Percentiles rank a stretch among this genome's conserved stretches.
These are phyloP conservation scores for Plantago coronopus DNA, from an alignment of 305 asterid genomes.

Conservation along the genomic window DNA sequence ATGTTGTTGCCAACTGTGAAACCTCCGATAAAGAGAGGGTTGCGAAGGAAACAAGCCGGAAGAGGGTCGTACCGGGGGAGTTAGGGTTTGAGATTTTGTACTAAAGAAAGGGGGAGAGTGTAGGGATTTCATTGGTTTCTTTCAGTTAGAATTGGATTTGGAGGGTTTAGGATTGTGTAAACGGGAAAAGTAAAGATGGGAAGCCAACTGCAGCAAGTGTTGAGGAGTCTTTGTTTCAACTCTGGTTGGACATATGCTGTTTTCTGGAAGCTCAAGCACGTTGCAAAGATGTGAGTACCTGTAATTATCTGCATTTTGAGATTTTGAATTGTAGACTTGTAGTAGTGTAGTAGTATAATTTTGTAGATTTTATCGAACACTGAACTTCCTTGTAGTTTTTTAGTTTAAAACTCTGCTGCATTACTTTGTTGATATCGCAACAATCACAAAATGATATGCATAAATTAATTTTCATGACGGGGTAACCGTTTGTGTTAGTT, in stretches of 20 bases:
- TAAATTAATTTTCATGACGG: neutral
- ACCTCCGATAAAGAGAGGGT: conserved; percentile 91
- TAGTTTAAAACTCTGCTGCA: neutral
- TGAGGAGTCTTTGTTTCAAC: conserved; percentile 71
- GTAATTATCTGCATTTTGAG: conserved; percentile 19
- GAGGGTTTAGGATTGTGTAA: conserved; percentile 32
- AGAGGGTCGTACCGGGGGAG: conserved; percentile 99
- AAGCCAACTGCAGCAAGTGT: conserved; percentile 59
- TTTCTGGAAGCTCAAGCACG: conserved; percentile 89
- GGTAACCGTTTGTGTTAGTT: neutral
- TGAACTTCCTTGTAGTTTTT: neutral
- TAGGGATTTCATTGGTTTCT: conserved; percentile 42
- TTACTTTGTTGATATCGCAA: neutral
- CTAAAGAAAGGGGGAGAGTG: conserved; percentile 28
- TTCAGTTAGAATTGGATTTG: conserved; percentile 39
- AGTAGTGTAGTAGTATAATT: neutral
- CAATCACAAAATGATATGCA: neutral
- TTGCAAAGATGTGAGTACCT: conserved; percentile 70
- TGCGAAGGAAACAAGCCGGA: conserved; percentile 99
- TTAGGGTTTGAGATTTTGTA: conserved; percentile 41
- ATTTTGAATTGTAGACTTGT: neutral
- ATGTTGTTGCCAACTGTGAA: conserved; percentile 89
- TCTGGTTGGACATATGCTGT: conserved; percentile 89
- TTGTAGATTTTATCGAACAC: neutral
- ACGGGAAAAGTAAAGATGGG: conserved; percentile 51